Evolutionary conservation across 2,329 filamentous ascomycete genomes (phyloP), one percentile per base, ranked within the genome.

Genomic region (Sporothrix luriei): DNA sequence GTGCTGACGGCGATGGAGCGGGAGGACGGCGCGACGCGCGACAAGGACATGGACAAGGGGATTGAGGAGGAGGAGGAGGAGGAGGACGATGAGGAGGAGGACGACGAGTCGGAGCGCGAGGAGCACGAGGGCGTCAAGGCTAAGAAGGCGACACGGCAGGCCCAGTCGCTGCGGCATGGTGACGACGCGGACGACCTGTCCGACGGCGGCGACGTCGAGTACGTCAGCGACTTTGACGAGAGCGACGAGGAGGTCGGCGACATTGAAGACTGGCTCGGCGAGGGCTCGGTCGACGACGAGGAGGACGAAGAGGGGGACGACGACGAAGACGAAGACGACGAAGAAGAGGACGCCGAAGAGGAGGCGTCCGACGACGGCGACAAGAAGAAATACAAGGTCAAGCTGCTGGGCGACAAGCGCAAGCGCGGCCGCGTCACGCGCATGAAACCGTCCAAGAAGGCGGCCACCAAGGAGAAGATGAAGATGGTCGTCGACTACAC

Each of bases 211-310:
- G 87, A 91, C 71, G 91, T 98, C 61, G 93, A 98, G 82, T 98
- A 97, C 76, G 92, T 98, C 70, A 94, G 91, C 76, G 95, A 97
- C 78, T 82, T 97, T 69, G 94, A 94, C 61, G 93, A 92, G 77
- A 91, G 91, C 74, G 91, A 94, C 71, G 91, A 92, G 70, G 91
- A 93, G 74, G 82, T 92, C 24, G 88, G 86, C 68, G 91, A 93
- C 76, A 87, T 98, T 66, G 92, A 98, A 79, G 94, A 98, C 77
- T 98, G 94, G 94, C 84, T 97, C 65, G 93, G 90, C 75, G 92
- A 88, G 72, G 91, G 86, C 29, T 86, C 87, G 2, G 87, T 86
- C n/a, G 86, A 87, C 4, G 85, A 86, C 7, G 84, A 84, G 61
- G 83, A 83, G 5, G 85, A 86, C n/a, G 86, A 87, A 2, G 86